A percentile compares a stretch with the other conserved stretches of the same genome.
phyloP scores from a whole-genome alignment of 2,329 filamentous ascomycete genomes.

The Apiospora malaysiana region DNA sequence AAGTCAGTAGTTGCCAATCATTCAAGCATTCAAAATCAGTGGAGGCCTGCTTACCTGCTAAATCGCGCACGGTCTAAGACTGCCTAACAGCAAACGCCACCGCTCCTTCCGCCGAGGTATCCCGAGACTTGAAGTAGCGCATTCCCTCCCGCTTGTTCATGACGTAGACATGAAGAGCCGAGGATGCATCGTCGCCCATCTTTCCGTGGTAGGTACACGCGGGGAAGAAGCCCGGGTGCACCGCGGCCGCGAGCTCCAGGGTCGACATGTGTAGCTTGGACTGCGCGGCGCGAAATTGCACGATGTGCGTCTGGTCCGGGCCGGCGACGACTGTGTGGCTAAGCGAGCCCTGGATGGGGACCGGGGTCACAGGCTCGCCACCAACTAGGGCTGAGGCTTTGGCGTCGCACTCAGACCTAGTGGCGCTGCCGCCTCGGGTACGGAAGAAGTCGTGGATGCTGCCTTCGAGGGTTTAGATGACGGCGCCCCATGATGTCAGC shows the following conservation, averaged over 20 bases:
- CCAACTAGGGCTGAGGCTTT: neutral
- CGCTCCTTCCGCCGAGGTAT: neutral
- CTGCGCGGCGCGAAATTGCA: neutral
- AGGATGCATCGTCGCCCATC: neutral
- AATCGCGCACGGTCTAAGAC: neutral
- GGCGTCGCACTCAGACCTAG: neutral
- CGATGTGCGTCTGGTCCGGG: neutral
- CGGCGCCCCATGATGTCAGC: neutral
- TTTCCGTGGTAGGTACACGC: neutral
- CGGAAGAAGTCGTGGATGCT: neutral
- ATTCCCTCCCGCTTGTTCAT: neutral
- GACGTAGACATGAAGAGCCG: neutral
- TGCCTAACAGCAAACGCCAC: neutral
- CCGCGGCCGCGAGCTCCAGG: neutral
- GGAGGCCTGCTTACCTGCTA: neutral
- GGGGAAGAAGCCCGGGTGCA: neutral
- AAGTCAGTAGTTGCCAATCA: neutral
- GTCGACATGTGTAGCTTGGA: neutral
- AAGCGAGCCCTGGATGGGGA: neutral
- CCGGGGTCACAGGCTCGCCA: neutral
- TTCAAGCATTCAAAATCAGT: neutral
- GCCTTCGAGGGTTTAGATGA: neutral
- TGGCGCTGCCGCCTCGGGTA: neutral
- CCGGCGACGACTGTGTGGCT: neutral
- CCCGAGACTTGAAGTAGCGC: neutral